Percentiles rank a stretch among this genome's conserved stretches.
phyloP scores from a whole-genome alignment of 805 yeast genomes.

The Tetrapisispora pingtungensis region DNA sequence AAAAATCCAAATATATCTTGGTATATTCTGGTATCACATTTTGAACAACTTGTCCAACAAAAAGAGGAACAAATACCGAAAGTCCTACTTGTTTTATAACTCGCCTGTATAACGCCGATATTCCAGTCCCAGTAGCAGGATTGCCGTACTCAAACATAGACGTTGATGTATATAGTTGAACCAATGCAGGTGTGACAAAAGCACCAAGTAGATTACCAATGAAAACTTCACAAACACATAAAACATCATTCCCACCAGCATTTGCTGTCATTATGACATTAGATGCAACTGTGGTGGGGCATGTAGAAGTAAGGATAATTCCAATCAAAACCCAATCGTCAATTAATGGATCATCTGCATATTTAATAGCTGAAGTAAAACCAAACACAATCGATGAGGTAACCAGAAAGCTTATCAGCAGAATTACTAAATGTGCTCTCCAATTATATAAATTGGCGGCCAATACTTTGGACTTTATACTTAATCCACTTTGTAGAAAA shows the following conservation, averaged over 20 bases:
- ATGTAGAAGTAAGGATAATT: conserved; percentile 68
- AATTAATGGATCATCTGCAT: conserved; percentile 47
- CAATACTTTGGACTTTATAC: conserved; percentile 58
- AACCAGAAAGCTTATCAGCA: conserved; percentile 57
- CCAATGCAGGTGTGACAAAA: conserved; percentile 75
- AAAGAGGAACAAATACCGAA: conserved; percentile 72
- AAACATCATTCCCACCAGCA: conserved; percentile 73
- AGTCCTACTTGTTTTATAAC: conserved; percentile 86
- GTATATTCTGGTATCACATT: conserved; percentile 49
- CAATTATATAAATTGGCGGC: conserved; percentile 58
- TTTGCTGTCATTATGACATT: conserved; percentile 85
- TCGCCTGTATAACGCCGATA: conserved; percentile 50
- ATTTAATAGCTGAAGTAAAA: conserved; percentile 53
- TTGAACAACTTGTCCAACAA: conserved; percentile 81
- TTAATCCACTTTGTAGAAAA: conserved; percentile 70
- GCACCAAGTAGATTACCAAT: conserved; percentile 81
- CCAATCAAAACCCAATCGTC: conserved; percentile 76
- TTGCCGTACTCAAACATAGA: conserved; percentile 68
- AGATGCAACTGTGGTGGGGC: conserved; percentile 88
- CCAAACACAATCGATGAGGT: conserved; percentile 68
- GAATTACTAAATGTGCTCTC: conserved; percentile 72
- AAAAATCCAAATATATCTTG: conserved; percentile 12
- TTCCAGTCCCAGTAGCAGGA: conserved; percentile 50
- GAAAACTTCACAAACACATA: conserved; percentile 76
- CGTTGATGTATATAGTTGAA: conserved; percentile 52